Evolutionary conservation across 331 rosid species (phyloP).

Genomic region (Ulmus americana): DNA sequence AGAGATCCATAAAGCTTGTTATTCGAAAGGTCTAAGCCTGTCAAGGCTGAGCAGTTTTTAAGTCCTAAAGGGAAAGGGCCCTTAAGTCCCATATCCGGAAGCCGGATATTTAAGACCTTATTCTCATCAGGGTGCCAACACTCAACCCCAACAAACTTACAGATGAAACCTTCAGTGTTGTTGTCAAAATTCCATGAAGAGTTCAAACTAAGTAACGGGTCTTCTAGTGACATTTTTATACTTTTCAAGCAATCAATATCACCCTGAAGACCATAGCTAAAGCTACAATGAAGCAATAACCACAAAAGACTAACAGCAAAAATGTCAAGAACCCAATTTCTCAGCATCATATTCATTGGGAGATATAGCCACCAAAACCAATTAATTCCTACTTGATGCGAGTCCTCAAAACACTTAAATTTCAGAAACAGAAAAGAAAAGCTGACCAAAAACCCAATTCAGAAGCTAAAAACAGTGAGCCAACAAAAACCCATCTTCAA

Average conservation of each 20-base stretch:
- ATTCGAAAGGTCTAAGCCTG: constrained; percentile 65
- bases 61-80: constrained; percentile 54
- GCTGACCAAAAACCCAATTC: neutral
- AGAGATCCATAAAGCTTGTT: constrained; percentile 49
- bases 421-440: neutral
- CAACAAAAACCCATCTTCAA: constrained; percentile 24
- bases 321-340: constrained; percentile 21
- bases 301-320: constrained; percentile 26
- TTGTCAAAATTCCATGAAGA: constrained; percentile 70
- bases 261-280: constrained; percentile 33
- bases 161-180: constrained; percentile 54
- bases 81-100: constrained; percentile 62
- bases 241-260: constrained; percentile 58
- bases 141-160: constrained; percentile 64
- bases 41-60: constrained; percentile 53
- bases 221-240: constrained; percentile 36
- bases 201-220: constrained; percentile 39
- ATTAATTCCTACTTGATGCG: constrained; percentile 14
- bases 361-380: constrained; percentile 25
- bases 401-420: constrained; percentile 19
- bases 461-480: neutral
- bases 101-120: constrained; percentile 52
- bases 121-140: constrained; percentile 92
- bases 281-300: constrained; percentile 42
- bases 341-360: constrained; percentile 31